These are phyloP conservation scores for Termitomyces sp. DNA, from an alignment of 768 basidiomycete genomes.

Conservation along the genomic window DNA sequence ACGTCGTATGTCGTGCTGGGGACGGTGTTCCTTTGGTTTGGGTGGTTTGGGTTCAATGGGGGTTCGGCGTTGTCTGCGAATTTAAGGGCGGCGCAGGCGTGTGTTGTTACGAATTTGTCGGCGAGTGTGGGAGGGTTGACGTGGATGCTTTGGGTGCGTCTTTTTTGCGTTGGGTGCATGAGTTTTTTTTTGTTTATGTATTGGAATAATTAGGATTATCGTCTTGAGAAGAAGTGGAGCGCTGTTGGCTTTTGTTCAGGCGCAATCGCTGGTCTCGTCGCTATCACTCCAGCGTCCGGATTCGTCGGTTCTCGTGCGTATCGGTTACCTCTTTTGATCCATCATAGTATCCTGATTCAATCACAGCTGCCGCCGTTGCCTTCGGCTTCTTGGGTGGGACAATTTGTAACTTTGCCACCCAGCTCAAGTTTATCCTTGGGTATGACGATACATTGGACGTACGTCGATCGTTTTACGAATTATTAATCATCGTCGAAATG, in stretches of 20 bases:
- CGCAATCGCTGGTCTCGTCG: constrained; percentile 86
- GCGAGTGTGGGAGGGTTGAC: constrained; percentile 85
- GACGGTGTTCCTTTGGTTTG: constrained; percentile 91
- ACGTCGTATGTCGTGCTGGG: constrained; percentile 92
- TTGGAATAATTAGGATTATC: constrained; percentile 85
- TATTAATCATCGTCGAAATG: too few relatives aligned
- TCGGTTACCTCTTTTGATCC: not conserved
- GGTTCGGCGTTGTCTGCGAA: constrained; percentile 89
- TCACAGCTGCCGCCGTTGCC: constrained; percentile 69
- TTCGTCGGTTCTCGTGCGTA: constrained; percentile 72
- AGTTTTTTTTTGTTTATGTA: too few relatives aligned
- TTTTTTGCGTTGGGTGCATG: not conserved
- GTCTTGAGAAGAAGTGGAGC: constrained; percentile 91
- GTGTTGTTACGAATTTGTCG: constrained; percentile 91
- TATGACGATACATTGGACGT: constrained; percentile 85
- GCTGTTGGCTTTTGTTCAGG: constrained; percentile 96
- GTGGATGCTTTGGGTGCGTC: constrained; percentile 84
- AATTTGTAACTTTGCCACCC: constrained; percentile 92
- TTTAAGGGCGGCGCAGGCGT: constrained; percentile 81
- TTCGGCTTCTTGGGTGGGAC: constrained; percentile 86
- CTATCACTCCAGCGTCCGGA: constrained; percentile 84
- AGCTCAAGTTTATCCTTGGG: constrained; percentile 78
- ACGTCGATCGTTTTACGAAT: constrained; percentile 24
- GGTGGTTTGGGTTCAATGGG: constrained; percentile 96
- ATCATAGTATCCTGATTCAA: not conserved